These are phyloP conservation scores for Podospora appendiculata DNA, from an alignment of 495 filamentous ascomycete genomes.

Conservation along the genomic window DNA sequence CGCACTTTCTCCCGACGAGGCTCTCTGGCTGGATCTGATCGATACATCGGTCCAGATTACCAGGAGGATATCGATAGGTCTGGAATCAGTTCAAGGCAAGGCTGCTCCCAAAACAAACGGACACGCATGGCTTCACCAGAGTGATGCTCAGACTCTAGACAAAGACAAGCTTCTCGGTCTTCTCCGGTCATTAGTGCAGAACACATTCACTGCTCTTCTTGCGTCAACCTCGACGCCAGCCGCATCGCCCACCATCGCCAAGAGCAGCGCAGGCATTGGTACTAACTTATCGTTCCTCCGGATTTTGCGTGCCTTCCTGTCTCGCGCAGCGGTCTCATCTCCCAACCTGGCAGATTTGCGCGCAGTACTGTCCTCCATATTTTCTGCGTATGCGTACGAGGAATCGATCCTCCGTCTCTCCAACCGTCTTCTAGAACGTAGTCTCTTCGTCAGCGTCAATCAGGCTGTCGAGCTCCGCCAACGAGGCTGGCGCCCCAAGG, in stretches of 20 bases:
- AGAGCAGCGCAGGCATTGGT: constrained; percentile 21
- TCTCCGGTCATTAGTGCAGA: constrained; percentile 75
- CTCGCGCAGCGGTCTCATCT: constrained; percentile 68
- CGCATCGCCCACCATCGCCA: constrained; percentile 1
- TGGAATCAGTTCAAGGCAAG: constrained; percentile 14
- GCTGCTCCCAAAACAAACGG: constrained; percentile 12
- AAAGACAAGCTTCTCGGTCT: constrained; percentile 50
- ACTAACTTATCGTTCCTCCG: constrained; percentile 75
- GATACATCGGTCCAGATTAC: constrained; percentile 76
- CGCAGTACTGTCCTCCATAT: constrained; percentile 76
- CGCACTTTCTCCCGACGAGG: constrained; percentile 67
- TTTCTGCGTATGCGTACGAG: constrained; percentile 92
- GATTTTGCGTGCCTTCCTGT: constrained; percentile 85
- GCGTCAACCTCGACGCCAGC: constrained; percentile 49
- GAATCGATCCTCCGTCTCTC: constrained; percentile 78
- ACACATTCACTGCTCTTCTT: constrained; percentile 82
- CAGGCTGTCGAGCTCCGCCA: constrained; percentile 69
- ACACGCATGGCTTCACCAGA: constrained; percentile 11
- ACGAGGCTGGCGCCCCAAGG: constrained; percentile 79
- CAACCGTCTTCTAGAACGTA: constrained; percentile 78
- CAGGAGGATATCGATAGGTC: constrained; percentile 39
- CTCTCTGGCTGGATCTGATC: constrained; percentile 86
- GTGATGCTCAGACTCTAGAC: constrained; percentile 22
- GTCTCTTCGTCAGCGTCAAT: constrained; percentile 78
- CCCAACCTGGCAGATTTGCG: constrained; percentile 84